Evolutionary conservation across 495 filamentous ascomycete species (phyloP).

Genomic region (Penicillium maclennaniae): DNA sequence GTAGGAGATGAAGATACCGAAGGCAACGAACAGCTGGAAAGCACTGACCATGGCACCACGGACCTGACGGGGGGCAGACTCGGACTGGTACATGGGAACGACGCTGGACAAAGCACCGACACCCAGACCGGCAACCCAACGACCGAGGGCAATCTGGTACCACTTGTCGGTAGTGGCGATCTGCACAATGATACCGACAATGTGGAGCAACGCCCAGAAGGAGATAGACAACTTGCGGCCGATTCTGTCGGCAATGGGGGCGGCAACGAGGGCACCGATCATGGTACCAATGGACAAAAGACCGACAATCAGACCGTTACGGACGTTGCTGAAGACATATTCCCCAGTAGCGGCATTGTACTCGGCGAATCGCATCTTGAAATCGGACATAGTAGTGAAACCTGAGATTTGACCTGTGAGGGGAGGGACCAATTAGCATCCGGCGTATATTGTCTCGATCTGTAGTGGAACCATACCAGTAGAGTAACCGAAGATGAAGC

Average conservation of each 20-base stretch:
- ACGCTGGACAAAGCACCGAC: conserved; percentile 68
- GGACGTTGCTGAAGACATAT: conserved; percentile 52
- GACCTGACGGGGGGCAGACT: conserved; percentile 62
- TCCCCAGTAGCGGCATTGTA: conserved; percentile 25
- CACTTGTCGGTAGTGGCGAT: conserved; percentile 53
- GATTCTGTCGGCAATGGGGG: conserved; percentile 50
- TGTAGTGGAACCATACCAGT: conserved; percentile 43
- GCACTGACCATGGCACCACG: conserved; percentile 65
- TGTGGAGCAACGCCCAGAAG: conserved; percentile 59
- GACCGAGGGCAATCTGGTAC: conserved; percentile 52
- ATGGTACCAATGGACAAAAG: conserved; percentile 65
- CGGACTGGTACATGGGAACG: conserved; percentile 71
- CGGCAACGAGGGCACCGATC: conserved; percentile 62
- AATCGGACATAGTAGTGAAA: conserved; percentile 60
- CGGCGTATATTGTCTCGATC: neutral
- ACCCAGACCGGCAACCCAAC: conserved; percentile 62
- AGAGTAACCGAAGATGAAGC: conserved; percentile 74
- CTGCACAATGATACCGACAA: conserved; percentile 67
- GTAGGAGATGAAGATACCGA: conserved; percentile 79
- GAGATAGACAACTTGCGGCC: conserved; percentile 51
- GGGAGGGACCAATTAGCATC: neutral
- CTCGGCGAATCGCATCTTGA: conserved; percentile 45
- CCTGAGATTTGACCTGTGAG: conserved; percentile 51
- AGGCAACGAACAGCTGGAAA: conserved; percentile 85
- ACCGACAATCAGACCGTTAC: conserved; percentile 55